phyloP scores from a whole-genome alignment of 2,329 filamentous ascomycete species.

The Fusarium brachygibbosum region DNA sequence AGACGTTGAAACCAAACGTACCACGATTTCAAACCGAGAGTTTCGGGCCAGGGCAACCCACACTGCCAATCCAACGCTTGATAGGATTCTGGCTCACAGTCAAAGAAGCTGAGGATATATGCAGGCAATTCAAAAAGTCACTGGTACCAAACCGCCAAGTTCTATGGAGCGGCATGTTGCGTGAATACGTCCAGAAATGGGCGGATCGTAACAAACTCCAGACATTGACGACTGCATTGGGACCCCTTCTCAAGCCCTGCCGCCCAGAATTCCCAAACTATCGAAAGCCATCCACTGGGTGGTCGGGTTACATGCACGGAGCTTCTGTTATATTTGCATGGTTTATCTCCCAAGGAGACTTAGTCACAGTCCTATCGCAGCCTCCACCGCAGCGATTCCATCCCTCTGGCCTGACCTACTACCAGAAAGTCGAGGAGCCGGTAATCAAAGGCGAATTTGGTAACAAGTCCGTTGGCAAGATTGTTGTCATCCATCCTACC shows the following conservation, averaged over 20 bases:
- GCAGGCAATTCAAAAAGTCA: too few species aligned
- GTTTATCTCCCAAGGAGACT: slow-evolving; percentile 22
- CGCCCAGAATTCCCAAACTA: neutral
- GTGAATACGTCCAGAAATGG: slow-evolving; percentile 30
- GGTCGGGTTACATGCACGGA: slow-evolving; percentile 35
- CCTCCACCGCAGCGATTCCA: slow-evolving; percentile 38
- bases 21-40: too few species aligned
- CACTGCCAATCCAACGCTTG: too few species aligned
- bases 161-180: slow-evolving; percentile 38
- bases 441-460: slow-evolving; percentile 33
- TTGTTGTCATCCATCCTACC: slow-evolving; percentile 13
- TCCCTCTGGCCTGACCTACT: slow-evolving; percentile 24
- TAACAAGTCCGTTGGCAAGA: slow-evolving; percentile 7
- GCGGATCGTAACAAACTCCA: slow-evolving; percentile 26
- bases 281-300: neutral
- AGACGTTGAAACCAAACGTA: too few species aligned
- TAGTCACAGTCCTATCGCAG: slow-evolving; percentile 27
- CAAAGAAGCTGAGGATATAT: too few species aligned
- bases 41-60: too few species aligned
- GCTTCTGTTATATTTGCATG: slow-evolving; percentile 41
- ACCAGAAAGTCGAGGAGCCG: slow-evolving; percentile 38
- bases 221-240: slow-evolving; percentile 38
- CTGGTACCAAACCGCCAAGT: slow-evolving; percentile 24
- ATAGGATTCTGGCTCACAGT: too few species aligned
- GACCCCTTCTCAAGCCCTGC: slow-evolving; percentile 22